Base-by-base conservation (phyloP, 805 yeast species). In the Myxozyma neotropica region DNA sequence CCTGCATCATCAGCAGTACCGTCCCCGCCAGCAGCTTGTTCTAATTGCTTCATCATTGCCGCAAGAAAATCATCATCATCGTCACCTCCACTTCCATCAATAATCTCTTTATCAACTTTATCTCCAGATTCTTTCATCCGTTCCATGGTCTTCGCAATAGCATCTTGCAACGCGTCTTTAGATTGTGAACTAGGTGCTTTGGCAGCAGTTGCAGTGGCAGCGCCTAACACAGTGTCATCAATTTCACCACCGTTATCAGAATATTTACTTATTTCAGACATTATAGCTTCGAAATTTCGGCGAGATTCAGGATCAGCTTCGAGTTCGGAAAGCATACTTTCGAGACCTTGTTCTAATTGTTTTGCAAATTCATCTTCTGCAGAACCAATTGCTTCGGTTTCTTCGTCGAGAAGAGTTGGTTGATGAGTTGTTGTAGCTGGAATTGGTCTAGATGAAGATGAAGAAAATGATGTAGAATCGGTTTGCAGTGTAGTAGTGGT, bases 111-210 rank as follows among this genome's bases (percentile, higher is more conserved):
- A 66, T 89, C 94, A 26, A 89, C 85, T 53, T 80, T 81, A 44
- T 81, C 80, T n/a, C 91, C 90, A 27, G 88, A 84, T 61, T 83
- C 87, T 69, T 88, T 88, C 69, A 93, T 77, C 60, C 97, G 80
- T 68, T 85, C 84, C 77, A 91, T 81, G 0, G 98, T 89, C 56
- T 83, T 85, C 27, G 89, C 81, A 70, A 93, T 88, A 6, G 92
- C 88, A 59, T 81, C 82, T 69, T 89, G 87, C 70, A 92, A 86
- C 42, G 66, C 29, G 8, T 59, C 63, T 21, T 45, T 58, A 7
- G 33, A 29, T 29, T 29, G 33, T 29, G 33, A 29, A 29, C 6
- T 10, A 29, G 33, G 33, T 7, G 33, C 10, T 29, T 29, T 29
- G 6, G 33, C 33, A 29, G 33, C 33, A 29, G 33, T 29, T 29